Base-by-base conservation (phyloP, 169 alveolate species). In the Sarcocystis neurona region DNA sequence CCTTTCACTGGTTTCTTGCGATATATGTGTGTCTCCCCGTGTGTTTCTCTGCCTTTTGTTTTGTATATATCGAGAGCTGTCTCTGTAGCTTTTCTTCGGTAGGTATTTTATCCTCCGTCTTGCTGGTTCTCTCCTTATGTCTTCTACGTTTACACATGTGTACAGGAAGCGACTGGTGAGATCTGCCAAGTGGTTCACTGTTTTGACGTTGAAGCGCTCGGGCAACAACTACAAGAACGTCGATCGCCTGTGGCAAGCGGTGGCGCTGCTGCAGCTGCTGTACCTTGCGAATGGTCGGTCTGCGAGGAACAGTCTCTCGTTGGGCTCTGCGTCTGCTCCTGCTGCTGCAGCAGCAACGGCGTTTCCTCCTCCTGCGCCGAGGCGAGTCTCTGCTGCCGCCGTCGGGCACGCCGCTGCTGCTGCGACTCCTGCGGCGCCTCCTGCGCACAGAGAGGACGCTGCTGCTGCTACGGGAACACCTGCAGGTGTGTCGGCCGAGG, bases 211-310 rank as follows among this genome's bases (percentile, higher is more conserved):
- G 43, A 12, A 30, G 12, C 47, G 18, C 47, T 44, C 87, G 70
- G 72, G 74, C 15, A 1, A 44, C 6, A 32, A 47, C 47, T 79
- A 79, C 53, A 70, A 74, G 39, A 79, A 44, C 41, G 74, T 79
- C 47, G 87, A 79, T 50, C 70, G 74, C 18, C 70, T 79, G 74
- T 79, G 88, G 88, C 88, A 80, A 23, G 66, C 53, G 27, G 88
- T 43, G 2, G 79, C 77, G 8, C 68, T 80, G 58, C 78, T 80
- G 34, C 75, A 80, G 88, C 88, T 80, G 44, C 60, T 80, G 58
- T 80, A 80, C 44, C 78, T 34, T 27, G 88, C 88, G 27, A 80
- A 80, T 60, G 0, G 18, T 50, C n/a, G 50, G 50, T n/a, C 75
- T 41, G 39, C 32, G 32, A 37, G 78, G 15, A 37, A 37, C 27